Base-by-base conservation (phyloP, 305 asterid species). In the Rubia tinctorum region DNA sequence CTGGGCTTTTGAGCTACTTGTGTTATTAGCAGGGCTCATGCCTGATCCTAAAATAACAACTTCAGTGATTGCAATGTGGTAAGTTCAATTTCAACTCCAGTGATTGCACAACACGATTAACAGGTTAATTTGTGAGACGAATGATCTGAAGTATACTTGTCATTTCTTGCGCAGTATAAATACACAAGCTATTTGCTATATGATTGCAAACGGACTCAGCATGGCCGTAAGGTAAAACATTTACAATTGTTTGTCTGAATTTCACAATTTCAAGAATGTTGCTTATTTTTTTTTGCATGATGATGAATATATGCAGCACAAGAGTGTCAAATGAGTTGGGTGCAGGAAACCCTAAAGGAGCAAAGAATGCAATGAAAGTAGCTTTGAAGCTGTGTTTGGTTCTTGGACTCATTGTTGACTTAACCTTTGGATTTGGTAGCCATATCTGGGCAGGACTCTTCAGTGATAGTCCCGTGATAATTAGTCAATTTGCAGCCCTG, bases 41-140 rank as follows among this genome's bases (percentile, higher is more conserved):
- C 92, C 94, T 34, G 74, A 92, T 72, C 77, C 96, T 7, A 81
- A 84, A 74, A 67, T 87, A 66, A 71, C 89, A 6, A 89, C 96
- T 37, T 85, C 98, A 0, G 72, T 90, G 22, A 75, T 92, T 71
- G 98, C 96, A 42, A 89, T 92, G 90, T 83, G 97, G 97, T 92
- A 73, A 81, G 56, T 49, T 30, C 53, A 45, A 11, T 6, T 12
- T 34, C 0, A 27, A 3, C 44, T 5, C 1, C 10, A 11, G 1
- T 11, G 56, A 30, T 1, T 1, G 3, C 3, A 30, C 15, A 49
- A 49, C 18, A 10, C 5, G 0, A 5, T 42, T 42, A 42, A 5
- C 7, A 5, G 2, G 45, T 42, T 1, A 6, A 42, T 42, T 8
- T 42, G 45, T 42, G 45, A 42, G 45, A 42, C 6, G 10, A 7